These are phyloP conservation scores for Capsicum baccatum DNA, from an alignment of 257 asterid species.

Conservation along the genomic window DNA sequence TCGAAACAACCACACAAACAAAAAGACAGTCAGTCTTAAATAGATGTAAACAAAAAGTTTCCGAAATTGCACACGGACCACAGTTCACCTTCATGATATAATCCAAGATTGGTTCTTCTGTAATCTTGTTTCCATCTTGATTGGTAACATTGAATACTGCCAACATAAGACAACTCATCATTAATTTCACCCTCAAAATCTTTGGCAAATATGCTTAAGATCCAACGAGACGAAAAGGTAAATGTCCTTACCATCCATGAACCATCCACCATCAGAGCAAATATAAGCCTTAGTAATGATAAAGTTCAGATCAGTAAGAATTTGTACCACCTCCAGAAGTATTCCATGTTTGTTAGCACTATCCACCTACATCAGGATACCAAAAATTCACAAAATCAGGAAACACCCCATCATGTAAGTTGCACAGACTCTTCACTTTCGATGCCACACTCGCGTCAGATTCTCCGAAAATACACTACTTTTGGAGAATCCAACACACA, in stretches of 20 bases:
- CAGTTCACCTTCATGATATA: slow-evolving; percentile 79
- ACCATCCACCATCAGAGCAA: slow-evolving; percentile 99
- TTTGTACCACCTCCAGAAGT: slow-evolving; percentile 91
- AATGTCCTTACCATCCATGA: slow-evolving; percentile 83
- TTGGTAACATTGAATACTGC: slow-evolving; percentile 95
- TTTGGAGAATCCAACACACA: too few relatives aligned
- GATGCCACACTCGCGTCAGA: too few relatives aligned
- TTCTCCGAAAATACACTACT: too few relatives aligned
- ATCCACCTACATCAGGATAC: slow-evolving; percentile 64
- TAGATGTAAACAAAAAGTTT: not conserved
- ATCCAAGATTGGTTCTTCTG: slow-evolving; percentile 74
- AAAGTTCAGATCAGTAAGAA: slow-evolving; percentile 93
- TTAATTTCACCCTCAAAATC: slow-evolving; percentile 28
- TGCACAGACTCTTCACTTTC: too few relatives aligned
- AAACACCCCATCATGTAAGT: not conserved
- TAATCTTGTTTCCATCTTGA: slow-evolving; percentile 79
- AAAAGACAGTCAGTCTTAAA: not conserved
- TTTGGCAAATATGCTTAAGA: not conserved
- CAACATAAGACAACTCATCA: not conserved
- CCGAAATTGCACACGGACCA: slow-evolving; percentile 28
- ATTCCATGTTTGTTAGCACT: slow-evolving; percentile 95
- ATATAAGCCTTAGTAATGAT: slow-evolving; percentile 83
- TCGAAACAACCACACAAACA: not conserved
- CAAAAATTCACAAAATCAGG: not conserved
- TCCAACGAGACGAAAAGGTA: not conserved